Base-by-base conservation (phyloP, 768 basidiomycete genomes). In the Lactarius sp. region DNA sequence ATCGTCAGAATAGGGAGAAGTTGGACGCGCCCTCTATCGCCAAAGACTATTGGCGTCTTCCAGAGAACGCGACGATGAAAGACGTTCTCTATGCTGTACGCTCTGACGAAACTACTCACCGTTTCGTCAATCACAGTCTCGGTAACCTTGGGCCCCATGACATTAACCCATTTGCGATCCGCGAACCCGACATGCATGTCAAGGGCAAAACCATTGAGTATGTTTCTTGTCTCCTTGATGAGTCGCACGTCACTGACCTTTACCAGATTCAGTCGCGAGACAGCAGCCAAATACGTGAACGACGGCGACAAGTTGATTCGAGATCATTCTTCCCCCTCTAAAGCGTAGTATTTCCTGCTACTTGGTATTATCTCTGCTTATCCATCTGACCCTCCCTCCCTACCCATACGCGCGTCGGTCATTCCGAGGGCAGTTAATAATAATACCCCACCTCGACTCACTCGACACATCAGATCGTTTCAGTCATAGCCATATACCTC, bases 101-200 rank as follows among this genome's bases (percentile, higher is more conserved):
- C 69, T 92, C 91, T 16, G 95, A 98, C 74, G 95, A 98, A 73
- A 83, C 90, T 0, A 94, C 90, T 1, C 95, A 98, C 71, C 81
- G 93, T 55, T 98, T 98, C 70, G 93, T 96, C 67, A 98, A 98
- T 75, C 96, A 98, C 77, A 92, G 90, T 62, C 79, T 98, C 41
- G 96, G 94, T 4, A 94, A 94, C 75, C 79, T 99, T 55, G 77
- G 92, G 67, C 78, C 80, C 36, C 73, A 80, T 39, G 96, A 98
- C 73, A 85, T 92, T 69, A 97, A 95, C 71, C 93, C 92, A 0
- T 94, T 94, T 69, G 90, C 93, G 16, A 75, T 97, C 33, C 83
- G 86, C 27, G 95, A 98, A 71, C 93, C 95, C 14, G 83, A 88
- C 66, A 95, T 96, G 84, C 79, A 83, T 69, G 77, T 85, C 52